A percentile compares a stretch with the other conserved stretches of the same genome.
These are phyloP conservation scores for Paramecium caudatum DNA, from an alignment of 73 alveolate species.

Conservation along the genomic window DNA sequence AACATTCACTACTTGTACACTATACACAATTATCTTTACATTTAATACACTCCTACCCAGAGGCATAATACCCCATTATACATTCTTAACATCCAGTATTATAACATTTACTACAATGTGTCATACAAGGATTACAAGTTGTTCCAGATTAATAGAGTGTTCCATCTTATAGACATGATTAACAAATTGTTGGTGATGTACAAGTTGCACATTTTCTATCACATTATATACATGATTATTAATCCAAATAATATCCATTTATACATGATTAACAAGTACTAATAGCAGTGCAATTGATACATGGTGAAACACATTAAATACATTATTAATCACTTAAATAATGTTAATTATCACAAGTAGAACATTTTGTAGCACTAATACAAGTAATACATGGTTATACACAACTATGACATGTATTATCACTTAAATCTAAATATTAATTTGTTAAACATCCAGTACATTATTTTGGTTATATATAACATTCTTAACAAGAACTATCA, in stretches of 20 bases:
- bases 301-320: not conserved
- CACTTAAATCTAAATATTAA: not conserved
- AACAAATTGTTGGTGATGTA: not conserved
- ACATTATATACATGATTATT: not conserved
- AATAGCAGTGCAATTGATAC: not conserved
- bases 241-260: not conserved
- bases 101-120: not conserved
- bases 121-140: not conserved
- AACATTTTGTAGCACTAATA: slow-evolving; percentile 26
- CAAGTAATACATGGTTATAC: slow-evolving; percentile 22
- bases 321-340: not conserved
- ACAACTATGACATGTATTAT: not conserved
- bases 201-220: not conserved
- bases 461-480: not conserved
- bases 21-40: not conserved
- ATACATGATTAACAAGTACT: not conserved
- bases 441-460: not conserved
- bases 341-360: not conserved
- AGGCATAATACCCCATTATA: not conserved
- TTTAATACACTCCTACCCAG: not conserved
- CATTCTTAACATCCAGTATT: not conserved
- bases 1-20: not conserved
- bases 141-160: not conserved
- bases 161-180: not conserved
- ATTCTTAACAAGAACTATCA: not conserved